Conservation (phyloP, 345 rosid genomes). For the Lenwebbia sp. region DNA sequence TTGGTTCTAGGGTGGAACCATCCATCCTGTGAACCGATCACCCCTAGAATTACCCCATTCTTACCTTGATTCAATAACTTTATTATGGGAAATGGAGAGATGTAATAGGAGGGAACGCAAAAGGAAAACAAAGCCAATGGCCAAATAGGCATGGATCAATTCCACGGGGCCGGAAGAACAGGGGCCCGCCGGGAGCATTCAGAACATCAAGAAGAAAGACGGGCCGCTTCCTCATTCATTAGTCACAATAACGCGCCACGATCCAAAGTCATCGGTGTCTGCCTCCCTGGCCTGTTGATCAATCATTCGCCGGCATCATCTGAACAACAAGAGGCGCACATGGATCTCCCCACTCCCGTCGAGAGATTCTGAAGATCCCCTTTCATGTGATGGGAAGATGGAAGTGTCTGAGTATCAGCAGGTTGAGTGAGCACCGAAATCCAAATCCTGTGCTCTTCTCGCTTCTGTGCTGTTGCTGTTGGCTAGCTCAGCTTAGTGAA, state of each 20-base stretch:
- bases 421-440: too few species aligned
- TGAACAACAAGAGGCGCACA: not conserved
- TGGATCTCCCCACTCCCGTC: not conserved
- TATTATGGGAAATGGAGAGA: too few species aligned
- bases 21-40: too few species aligned
- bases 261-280: not conserved
- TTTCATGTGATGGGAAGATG: too few species aligned
- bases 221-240: not conserved
- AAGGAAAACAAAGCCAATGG: too few species aligned
- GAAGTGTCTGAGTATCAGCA: too few species aligned
- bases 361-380: not conserved
- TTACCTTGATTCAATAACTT: too few species aligned
- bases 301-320: not conserved
- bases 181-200: not conserved
- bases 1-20: too few species aligned
- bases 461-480: not conserved
- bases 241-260: not conserved
- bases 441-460: not conserved
- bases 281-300: not conserved
- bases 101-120: too few species aligned
- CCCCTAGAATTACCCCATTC: too few species aligned
- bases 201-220: not conserved
- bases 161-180: too few species aligned
- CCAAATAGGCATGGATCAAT: too few species aligned
- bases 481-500: not conserved